A percentile compares a stretch with the other conserved stretches of the same genome.
Evolutionary conservation across 116 monocot genomes (phyloP).

Genomic region (Trichopus zeylanicus): DNA sequence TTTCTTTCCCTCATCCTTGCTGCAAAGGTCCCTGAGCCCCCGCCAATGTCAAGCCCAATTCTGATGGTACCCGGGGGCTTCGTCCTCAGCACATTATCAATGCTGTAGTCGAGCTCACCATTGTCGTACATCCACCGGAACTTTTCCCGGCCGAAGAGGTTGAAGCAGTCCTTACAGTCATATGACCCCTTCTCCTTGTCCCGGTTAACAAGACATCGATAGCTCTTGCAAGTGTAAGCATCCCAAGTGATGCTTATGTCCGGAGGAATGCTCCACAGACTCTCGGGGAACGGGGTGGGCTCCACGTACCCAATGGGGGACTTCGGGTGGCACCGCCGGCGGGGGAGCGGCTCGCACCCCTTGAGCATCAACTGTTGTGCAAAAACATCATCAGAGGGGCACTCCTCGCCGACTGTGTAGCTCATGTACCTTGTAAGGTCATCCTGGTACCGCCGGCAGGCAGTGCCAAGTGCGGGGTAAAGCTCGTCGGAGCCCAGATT

Average conservation of each 20-base stretch:
- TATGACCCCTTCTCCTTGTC: conserved; percentile 6
- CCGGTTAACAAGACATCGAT: conserved; percentile 23
- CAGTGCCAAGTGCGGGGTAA: conserved; percentile 17
- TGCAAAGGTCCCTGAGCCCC: conserved; percentile 43
- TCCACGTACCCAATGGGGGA: conserved; percentile 16
- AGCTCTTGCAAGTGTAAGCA: conserved; percentile 41
- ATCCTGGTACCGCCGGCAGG: conserved; percentile 22
- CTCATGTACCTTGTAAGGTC: conserved; percentile 23
- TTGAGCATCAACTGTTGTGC: conserved; percentile 33
- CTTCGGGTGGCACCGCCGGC: conserved; percentile 32
- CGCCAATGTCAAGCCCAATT: conserved; percentile 59
- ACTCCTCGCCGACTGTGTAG: conserved; percentile 25
- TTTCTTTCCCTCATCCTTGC: conserved; percentile 43
- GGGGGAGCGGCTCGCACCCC: conserved; percentile 37
- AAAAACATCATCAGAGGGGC: conserved; percentile 28
- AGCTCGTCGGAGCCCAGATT: conserved; percentile 31
- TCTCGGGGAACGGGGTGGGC: conserved; percentile 24
- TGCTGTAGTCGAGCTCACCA: conserved; percentile 21
- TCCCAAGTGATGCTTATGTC: conserved; percentile 41
- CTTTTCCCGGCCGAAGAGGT: conserved; percentile 23
- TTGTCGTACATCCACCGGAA: conserved; percentile 19
- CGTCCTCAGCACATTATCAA: conserved; percentile 17
- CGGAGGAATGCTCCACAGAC: conserved; percentile 33
- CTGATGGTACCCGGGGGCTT: conserved; percentile 28
- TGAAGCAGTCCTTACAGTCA: conserved; percentile 48